Conservation (phyloP, 163 green algal species). For the Volvox carteri region DNA sequence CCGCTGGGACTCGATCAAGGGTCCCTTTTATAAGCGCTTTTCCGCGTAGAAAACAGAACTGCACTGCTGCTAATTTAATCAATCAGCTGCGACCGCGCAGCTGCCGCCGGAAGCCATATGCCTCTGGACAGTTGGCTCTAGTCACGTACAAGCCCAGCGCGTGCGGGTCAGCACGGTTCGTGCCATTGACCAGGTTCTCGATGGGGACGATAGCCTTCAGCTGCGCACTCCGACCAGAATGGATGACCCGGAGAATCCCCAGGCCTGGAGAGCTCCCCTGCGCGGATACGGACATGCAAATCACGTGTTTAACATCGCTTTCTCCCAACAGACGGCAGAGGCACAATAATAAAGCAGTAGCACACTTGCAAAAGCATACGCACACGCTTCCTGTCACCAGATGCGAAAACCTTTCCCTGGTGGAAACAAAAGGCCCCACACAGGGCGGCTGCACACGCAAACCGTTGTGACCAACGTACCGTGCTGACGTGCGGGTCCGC, state of each 20-base stretch:
- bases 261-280: conserved; percentile 13
- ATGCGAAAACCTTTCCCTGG: no score
- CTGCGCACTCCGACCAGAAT: not conserved
- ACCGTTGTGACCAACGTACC: not conserved
- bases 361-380: not conserved
- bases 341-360: not conserved
- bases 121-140: not conserved
- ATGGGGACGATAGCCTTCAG: not conserved
- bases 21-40: no score
- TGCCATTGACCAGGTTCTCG: conserved; percentile 19
- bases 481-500: conserved; percentile 29
- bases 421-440: no score
- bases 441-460: no score
- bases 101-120: no score
- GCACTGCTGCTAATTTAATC: no score
- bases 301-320: not conserved
- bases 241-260: not conserved
- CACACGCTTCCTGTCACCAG: not conserved
- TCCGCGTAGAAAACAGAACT: no score
- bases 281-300: not conserved
- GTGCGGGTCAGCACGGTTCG: conserved; percentile 30
- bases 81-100: no score
- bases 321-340: no score
- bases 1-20: no score
- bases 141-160: not conserved